phyloP scores from a whole-genome alignment of 2,329 filamentous ascomycete genomes.

The Incumbomyces delicatus region DNA sequence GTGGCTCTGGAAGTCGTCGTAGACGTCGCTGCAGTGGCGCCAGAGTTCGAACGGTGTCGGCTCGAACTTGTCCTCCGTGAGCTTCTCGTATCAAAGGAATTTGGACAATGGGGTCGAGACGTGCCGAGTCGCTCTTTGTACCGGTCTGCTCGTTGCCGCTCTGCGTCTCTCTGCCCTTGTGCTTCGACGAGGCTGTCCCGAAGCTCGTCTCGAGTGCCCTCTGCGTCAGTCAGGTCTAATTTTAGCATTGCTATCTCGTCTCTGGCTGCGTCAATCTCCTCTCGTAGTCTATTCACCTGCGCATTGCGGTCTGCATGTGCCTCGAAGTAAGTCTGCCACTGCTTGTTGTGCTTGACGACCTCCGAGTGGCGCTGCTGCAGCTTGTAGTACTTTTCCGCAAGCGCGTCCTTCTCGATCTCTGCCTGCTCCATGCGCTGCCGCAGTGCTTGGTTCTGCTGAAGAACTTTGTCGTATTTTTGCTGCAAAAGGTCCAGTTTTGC shows the following conservation, averaged over 20 bases:
- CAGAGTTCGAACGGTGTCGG: background rate
- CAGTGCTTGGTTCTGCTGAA: slow-evolving; percentile 4
- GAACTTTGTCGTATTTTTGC: slow-evolving; percentile 4
- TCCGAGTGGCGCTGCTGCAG: background rate
- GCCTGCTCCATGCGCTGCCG: background rate
- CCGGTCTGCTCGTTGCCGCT: background rate
- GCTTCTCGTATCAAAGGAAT: background rate
- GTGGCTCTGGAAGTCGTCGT: background rate
- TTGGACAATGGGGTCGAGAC: background rate
- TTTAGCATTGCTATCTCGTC: slow-evolving; percentile 1
- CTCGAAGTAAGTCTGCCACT: background rate
- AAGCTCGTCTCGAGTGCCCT: background rate
- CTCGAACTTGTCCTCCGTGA: background rate
- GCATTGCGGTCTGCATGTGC: background rate
- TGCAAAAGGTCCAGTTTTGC: background rate
- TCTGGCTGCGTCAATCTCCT: background rate
- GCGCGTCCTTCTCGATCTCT: background rate
- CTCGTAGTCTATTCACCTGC: background rate
- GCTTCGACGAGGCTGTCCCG: slow-evolving; percentile 1
- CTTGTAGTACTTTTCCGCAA: background rate
- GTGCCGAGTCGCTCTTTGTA: slow-evolving; percentile 2
- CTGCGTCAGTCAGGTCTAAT: background rate
- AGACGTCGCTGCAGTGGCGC: background rate
- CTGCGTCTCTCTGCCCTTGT: background rate
- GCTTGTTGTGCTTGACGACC: slow-evolving; percentile 3